Percentiles rank a stretch among this genome's conserved stretches.
These are phyloP conservation scores for Thamnidium elegans DNA, from an alignment of 192 early-diverging fungal species.

Conservation along the genomic window DNA sequence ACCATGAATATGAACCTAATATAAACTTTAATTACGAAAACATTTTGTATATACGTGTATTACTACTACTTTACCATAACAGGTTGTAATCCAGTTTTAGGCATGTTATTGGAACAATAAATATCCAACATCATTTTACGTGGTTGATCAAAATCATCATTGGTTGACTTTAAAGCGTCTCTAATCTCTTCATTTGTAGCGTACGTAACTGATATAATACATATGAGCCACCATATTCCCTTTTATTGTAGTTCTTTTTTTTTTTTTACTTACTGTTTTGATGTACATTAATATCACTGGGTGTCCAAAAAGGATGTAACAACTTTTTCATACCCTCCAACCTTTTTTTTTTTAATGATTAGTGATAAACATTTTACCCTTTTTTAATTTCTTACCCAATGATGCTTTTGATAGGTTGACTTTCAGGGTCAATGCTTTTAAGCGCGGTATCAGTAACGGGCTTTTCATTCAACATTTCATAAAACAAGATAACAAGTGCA, in stretches of 20 bases:
- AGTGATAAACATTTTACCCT: no score
- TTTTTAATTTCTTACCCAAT: not conserved
- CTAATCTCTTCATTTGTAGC: conserved; percentile 22
- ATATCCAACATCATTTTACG: conserved; percentile 26
- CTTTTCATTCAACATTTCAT: conserved; percentile 12
- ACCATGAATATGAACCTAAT: conserved; percentile 63
- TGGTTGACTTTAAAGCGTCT: conserved; percentile 13
- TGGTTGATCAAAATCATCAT: conserved; percentile 25
- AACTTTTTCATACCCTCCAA: not conserved
- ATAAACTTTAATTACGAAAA: not conserved
- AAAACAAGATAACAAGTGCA: not conserved
- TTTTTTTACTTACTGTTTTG: conserved; percentile 15
- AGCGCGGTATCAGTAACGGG: not conserved
- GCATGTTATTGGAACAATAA: not conserved
- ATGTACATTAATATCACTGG: conserved; percentile 9
- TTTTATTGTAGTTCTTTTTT: not conserved
- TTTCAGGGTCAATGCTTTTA: not conserved
- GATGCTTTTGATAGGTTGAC: not conserved
- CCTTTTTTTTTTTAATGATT: not conserved
- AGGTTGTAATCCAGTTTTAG: conserved; percentile 3
- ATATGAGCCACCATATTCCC: not conserved
- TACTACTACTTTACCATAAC: conserved; percentile 16
- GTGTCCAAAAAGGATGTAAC: conserved; percentile 12
- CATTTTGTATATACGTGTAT: no score
- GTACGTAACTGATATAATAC: conserved; percentile 19